phyloP scores from a whole-genome alignment of 305 asterid species.

The Fraxinus nigra region DNA sequence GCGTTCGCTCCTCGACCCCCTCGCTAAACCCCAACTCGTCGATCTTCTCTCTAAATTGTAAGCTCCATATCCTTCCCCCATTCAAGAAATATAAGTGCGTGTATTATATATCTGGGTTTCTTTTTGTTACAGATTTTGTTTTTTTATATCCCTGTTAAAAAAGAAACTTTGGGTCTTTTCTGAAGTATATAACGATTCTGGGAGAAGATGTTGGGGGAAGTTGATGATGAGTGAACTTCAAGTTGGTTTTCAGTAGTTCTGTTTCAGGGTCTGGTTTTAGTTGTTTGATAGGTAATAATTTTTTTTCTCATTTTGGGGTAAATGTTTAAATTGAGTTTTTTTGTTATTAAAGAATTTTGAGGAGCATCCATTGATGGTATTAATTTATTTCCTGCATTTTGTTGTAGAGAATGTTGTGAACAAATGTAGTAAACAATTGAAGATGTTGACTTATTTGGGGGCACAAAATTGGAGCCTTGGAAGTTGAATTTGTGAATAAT shows the following conservation, averaged over 20 bases:
- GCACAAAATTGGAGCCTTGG: background rate
- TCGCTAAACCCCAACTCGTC: slow-evolving; percentile 70
- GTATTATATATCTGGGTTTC: background rate
- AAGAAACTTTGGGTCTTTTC: background rate
- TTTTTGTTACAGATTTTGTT: background rate
- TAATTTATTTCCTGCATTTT: background rate
- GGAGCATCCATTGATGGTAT: background rate
- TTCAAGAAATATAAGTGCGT: background rate
- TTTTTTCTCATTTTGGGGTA: background rate
- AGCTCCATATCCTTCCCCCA: slow-evolving; percentile 11
- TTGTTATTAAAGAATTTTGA: background rate
- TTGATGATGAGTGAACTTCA: background rate
- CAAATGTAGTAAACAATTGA: background rate
- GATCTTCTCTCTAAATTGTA: slow-evolving; percentile 74
- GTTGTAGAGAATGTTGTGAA: background rate
- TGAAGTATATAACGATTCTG: background rate
- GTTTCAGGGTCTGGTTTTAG: background rate
- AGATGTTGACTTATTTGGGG: background rate
- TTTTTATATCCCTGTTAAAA: background rate
- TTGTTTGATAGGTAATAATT: background rate
- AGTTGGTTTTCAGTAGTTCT: background rate
- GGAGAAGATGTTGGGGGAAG: background rate
- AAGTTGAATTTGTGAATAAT: background rate
- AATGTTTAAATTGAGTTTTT: background rate
- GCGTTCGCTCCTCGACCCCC: slow-evolving; percentile 66